Evolutionary conservation across 371 early-diverging fungal species (phyloP), one percentile per base, ranked within the genome.

Genomic region (Saksenaea oblongispora): DNA sequence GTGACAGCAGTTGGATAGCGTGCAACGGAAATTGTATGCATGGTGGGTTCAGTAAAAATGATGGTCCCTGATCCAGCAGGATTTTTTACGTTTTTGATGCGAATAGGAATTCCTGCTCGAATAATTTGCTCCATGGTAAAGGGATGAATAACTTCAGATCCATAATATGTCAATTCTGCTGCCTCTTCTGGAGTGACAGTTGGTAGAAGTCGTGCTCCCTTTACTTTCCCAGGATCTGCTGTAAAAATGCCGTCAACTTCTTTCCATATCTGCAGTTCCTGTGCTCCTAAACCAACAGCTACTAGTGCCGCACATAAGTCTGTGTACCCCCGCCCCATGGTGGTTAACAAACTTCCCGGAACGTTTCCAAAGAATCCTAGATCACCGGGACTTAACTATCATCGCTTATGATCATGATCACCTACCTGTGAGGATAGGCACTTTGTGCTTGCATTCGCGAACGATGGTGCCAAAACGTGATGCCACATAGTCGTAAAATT

Each of bases 61-160:
- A 98, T 79, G 26, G 99, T 97, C 18, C 98, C 99, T 14, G 82
- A 69, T 18, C 95, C 96, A 11, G 67, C 71, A 24, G 98, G 98
- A 58, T 94, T 93, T 70, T 95, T 91, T 10, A 97, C 95, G 74
- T 98, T 99, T 67, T 95, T 96, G 74, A 99, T 98, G 61, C 97
- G 93, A 70, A 99, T 97, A 14, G 99, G 98, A 58, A 99, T 96
- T 27, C 83, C 72, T 1, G 95, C 93, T 34, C 93, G 87, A 57
- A 98, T 95, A 56, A 96, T 97, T 70, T 98, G 98, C 65, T 97
- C 97, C 98, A 99, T 98, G 4, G 99, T 99, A 76, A 97, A 97
- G 4, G 99, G 98, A 66, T 99, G 98, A 64, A 99, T 96, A 35
- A 98, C 98, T 70, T 98, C 98, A 0, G 94, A 93, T 3, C 98